These are phyloP conservation scores for Hyaloperonospora arabidopsidis DNA, from an alignment of 352 stramenopile species.

Conservation along the genomic window DNA sequence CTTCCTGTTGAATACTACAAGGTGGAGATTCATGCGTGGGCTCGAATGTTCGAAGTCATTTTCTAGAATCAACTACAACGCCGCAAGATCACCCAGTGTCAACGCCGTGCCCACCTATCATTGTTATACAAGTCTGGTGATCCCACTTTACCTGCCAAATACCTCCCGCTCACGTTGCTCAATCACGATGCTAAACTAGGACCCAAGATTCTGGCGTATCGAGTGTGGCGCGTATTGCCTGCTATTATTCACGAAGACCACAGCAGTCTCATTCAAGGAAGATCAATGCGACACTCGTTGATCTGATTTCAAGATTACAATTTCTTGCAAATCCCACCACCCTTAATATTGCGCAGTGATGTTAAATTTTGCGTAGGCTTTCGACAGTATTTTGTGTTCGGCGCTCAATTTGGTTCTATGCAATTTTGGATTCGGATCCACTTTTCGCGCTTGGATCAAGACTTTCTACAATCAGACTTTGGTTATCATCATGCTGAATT, in stretches of 20 bases:
- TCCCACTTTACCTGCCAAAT: no score
- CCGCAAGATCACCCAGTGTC: constrained; percentile 15
- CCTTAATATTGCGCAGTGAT: no score
- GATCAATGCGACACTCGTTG: no score
- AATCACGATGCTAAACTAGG: no score
- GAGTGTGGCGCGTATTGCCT: no score
- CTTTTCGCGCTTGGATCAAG: constrained; percentile 8
- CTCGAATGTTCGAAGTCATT: constrained; percentile 11
- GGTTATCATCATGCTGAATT: constrained; percentile 8
- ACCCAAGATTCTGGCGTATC: no score
- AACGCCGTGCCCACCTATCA: constrained; percentile 10
- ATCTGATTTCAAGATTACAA: no score
- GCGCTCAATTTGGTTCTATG: constrained; percentile 8
- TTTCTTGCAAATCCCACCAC: no score
- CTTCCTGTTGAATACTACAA: constrained; percentile 9
- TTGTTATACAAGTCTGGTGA: constrained; percentile 8
- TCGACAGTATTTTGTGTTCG: not conserved
- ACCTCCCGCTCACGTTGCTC: no score
- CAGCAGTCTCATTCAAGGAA: no score
- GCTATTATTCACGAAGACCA: no score
- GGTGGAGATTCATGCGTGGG: constrained; percentile 1
- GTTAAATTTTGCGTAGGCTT: no score
- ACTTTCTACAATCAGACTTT: constrained; percentile 10
- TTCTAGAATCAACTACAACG: constrained; percentile 5
- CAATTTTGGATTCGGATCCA: constrained; percentile 14